Percentiles rank a stretch among this genome's conserved stretches.
These are phyloP conservation scores for Vigna trinervia DNA, from an alignment of 306 rosid species.

Conservation along the genomic window DNA sequence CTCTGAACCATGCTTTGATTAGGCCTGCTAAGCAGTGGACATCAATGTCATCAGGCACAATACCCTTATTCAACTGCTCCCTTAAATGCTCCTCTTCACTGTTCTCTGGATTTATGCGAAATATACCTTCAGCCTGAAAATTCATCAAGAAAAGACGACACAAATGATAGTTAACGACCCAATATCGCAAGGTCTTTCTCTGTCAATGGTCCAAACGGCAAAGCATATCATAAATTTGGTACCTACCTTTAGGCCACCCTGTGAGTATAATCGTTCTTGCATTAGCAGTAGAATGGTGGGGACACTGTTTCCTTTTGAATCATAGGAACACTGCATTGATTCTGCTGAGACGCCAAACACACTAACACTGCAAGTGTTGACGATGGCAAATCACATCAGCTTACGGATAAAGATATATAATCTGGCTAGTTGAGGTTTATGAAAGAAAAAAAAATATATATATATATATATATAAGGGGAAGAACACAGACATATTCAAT, in stretches of 20 bases:
- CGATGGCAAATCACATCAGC: constrained; percentile 43
- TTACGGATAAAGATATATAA: not conserved
- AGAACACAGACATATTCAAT: not conserved
- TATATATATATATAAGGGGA: not conserved
- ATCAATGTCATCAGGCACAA: constrained; percentile 85
- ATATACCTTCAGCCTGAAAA: constrained; percentile 87
- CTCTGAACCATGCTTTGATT: constrained; percentile 97
- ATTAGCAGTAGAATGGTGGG: constrained; percentile 86
- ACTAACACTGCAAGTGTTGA: constrained; percentile 69
- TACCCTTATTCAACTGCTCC: constrained; percentile 81
- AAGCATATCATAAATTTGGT: constrained; percentile 12
- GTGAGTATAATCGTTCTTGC: constrained; percentile 95
- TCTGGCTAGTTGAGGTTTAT: not conserved
- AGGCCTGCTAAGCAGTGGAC: constrained; percentile 93
- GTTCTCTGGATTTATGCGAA: constrained; percentile 91
- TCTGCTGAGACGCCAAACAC: constrained; percentile 98
- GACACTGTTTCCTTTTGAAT: constrained; percentile 90
- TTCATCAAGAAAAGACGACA: constrained; percentile 23
- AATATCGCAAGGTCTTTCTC: not conserved
- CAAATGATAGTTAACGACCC: constrained; percentile 19
- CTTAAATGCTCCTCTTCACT: constrained; percentile 86
- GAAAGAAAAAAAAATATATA: not conserved
- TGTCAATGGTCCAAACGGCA: not conserved
- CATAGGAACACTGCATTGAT: constrained; percentile 94
- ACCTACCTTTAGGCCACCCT: constrained; percentile 90